Evolutionary conservation across 768 basidiomycete genomes (phyloP), one percentile per base, ranked within the genome.

Genomic region (Sistotremastrum suecicum): DNA sequence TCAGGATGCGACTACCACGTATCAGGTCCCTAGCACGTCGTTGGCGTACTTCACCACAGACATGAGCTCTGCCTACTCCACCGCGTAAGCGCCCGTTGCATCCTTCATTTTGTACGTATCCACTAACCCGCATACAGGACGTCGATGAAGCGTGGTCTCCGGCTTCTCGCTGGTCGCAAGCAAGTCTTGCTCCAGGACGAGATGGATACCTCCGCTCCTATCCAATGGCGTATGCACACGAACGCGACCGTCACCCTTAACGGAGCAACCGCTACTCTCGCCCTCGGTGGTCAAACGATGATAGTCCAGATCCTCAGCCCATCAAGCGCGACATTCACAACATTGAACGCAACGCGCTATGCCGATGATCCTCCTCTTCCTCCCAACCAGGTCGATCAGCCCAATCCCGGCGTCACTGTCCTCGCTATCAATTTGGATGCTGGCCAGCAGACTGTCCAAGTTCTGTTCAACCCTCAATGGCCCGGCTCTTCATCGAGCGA

Each of bases 401-500:
- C 63, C 6, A 95, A 98, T 63, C 68, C 74, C 0, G 78, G 75
- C 29, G 85, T 91, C 48, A 80, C 74, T 9, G 91, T 97, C 12
- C 66, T 99, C 44, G 69, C 70, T 47, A 80, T 99, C 58, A 70
- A 65, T 52, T 63, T 81, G 4, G 69, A 73, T 30, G 76, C 80
- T 11, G 89, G 88, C n/a, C 63, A 65, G 41, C 80, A 86, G 62
- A 82, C 66, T 10, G 61, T 95, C 41, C 76, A 92, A 64, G 80
- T 97, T 43, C 60, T 98, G 58, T 83, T 98, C 67, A 90, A 76
- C 61, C 95, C 94, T n/a, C 85, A 94, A 56, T 97, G 91, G 90
- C 61, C 68, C 36, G 78, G 75, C 31, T 73, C 83, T 68, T 66
- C 74, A 34, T 56, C 75, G 40, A 68, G 67, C 54, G 62, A 64